Evolutionary conservation across 768 basidiomycete genomes (phyloP).

Genomic region (Naganishia vaughanmartiniae): DNA sequence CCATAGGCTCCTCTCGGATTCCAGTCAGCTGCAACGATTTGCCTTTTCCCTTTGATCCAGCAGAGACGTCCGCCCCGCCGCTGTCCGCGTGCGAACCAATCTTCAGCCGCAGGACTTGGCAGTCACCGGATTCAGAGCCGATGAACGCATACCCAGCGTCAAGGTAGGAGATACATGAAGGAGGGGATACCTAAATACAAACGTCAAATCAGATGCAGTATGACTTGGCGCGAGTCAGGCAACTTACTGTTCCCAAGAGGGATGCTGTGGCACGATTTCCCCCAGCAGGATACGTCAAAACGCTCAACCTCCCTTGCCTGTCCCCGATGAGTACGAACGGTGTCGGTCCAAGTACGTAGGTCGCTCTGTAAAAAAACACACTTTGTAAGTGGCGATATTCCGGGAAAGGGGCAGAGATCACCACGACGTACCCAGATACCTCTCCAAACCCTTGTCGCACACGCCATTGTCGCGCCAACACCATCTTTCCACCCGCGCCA

Average conservation of each 20-base stretch:
- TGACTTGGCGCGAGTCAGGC: not conserved
- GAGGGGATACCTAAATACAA: slow-evolving; percentile 39
- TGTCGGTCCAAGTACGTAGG: not conserved
- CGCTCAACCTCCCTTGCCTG: slow-evolving; percentile 38
- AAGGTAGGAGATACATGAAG: slow-evolving; percentile 43
- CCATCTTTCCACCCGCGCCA: slow-evolving; percentile 29
- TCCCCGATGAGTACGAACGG: slow-evolving; percentile 42
- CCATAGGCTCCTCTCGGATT: slow-evolving; percentile 31
- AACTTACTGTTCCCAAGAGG: slow-evolving; percentile 43
- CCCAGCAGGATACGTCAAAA: slow-evolving; percentile 1
- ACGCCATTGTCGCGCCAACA: slow-evolving; percentile 43
- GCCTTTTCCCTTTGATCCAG: slow-evolving; percentile 34
- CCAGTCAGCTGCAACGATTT: slow-evolving; percentile 35
- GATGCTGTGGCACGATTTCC: slow-evolving; percentile 2
- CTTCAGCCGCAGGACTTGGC: slow-evolving; percentile 35
- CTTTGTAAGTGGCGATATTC: slow-evolving; percentile 25
- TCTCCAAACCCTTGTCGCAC: slow-evolving; percentile 50
- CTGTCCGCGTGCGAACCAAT: slow-evolving; percentile 4
- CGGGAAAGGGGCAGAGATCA: not conserved
- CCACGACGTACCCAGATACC: slow-evolving; percentile 40
- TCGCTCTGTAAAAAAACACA: slow-evolving; percentile 23
- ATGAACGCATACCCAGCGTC: slow-evolving; percentile 42
- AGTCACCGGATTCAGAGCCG: slow-evolving; percentile 45
- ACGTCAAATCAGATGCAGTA: not conserved
- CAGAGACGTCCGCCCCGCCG: not conserved